Evolutionary conservation across 345 rosid species (phyloP), one percentile per base, ranked within the genome.

Genomic region (Pistacia atlantica): DNA sequence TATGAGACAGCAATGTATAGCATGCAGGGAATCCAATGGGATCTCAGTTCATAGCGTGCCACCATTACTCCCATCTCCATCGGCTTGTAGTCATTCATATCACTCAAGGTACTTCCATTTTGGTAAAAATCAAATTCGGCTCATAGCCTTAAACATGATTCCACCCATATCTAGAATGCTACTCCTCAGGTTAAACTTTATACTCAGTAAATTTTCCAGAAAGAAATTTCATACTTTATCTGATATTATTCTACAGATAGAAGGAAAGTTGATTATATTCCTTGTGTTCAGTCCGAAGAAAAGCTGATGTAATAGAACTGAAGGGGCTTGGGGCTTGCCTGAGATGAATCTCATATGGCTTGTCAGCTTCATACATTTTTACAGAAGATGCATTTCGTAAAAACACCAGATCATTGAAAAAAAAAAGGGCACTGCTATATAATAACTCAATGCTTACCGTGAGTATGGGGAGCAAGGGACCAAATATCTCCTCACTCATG

Each of bases 401-500:
- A 74, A 68, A 68, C 22, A 45, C 33, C 17, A 7, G 49, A 78
- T 4, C 51, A 48, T 37, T 22, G 12, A 38, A 65, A 9, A 67
- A 56, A 20, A 57, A 9, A 37, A 25, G 45, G 62, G 35, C 31
- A 20, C 54, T 12, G 25, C 52, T 31, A n/a, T 63, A 49, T 33
- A 48, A 42, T 33, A 68, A 58, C 37, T 72, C 45, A n/a, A 73
- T 67, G 74, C 80, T 25, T 86, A 96, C 98, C 48, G 78, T 83
- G 75, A 92, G 60, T 76, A 96, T 87, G 72, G 99, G 99, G 82
- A 96, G 98, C 80, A 96, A 78, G 25, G 99, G 99, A 63, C 99
- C 99, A 84, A 93, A 96, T 64, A 96, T 93, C 86, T 93, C 99
- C 73, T 96, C 97, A 18, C 70, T 86, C 99, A 96, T 96, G 55